phyloP scores from a whole-genome alignment of 1,139 yeast species.

The Meyerozyma sp. region DNA sequence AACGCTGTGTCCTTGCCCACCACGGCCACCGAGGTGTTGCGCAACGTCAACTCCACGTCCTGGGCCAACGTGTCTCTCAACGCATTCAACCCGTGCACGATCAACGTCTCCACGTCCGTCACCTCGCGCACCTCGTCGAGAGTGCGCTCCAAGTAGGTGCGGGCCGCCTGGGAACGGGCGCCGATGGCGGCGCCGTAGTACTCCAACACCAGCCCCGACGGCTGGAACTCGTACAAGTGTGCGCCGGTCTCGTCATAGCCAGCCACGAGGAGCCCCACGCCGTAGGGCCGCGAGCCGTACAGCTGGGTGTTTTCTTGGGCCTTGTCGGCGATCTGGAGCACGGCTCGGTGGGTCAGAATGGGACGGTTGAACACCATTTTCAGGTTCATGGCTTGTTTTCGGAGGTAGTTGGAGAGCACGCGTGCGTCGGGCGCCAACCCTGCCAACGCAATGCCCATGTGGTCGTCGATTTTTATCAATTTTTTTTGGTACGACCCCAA shows the following conservation, averaged over 20 bases:
- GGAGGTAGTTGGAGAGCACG: conserved; percentile 77
- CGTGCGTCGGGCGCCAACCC: conserved; percentile 99
- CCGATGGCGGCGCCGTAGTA: conserved; percentile 95
- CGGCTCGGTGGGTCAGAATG: conserved; percentile 81
- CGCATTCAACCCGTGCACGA: conserved; percentile 85
- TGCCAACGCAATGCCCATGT: conserved; percentile 91
- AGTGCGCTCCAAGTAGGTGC: conserved; percentile 89
- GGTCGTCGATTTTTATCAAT: conserved; percentile 85
- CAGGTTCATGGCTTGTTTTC: conserved; percentile 89
- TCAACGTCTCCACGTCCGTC: conserved; percentile 64
- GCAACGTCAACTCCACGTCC: conserved; percentile 81
- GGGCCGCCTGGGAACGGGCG: conserved; percentile 96
- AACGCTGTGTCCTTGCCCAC: conserved; percentile 80
- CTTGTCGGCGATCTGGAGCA: conserved; percentile 83
- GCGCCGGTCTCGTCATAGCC: conserved; percentile 95
- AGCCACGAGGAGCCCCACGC: conserved; percentile 88
- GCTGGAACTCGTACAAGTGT: conserved; percentile 91
- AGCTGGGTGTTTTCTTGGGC: conserved; percentile 96
- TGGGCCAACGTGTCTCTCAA: conserved; percentile 91
- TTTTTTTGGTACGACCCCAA: conserved; percentile 95
- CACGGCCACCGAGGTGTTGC: conserved; percentile 85
- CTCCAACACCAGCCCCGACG: conserved; percentile 90
- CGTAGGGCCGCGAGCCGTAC: conserved; percentile 95
- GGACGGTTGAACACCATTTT: conserved; percentile 85
- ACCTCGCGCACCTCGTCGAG: conserved; percentile 58